Base-by-base conservation (phyloP, 345 rosid genomes). In the Rubroshorea leprosula region DNA sequence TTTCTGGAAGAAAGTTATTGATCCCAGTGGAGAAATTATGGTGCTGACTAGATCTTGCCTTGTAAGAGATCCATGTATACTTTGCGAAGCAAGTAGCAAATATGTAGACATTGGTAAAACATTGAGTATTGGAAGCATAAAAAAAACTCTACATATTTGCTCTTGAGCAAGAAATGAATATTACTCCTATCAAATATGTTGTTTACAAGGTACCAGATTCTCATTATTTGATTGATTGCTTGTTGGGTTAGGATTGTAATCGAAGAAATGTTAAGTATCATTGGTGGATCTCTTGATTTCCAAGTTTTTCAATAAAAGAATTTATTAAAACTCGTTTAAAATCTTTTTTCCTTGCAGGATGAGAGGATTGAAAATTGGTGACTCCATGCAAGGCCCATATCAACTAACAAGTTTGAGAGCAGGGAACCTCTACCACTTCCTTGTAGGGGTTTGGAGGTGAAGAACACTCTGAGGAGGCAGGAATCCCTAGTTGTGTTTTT, bases 11-110 rank as follows among this genome's bases (percentile, higher is more conserved):
- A 70, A 58, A 62, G 70, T 68, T 46, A 0, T 72, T 41, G 90
- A 91, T 56, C 76, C 86, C 13, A 84, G 87, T 51, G 89, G 96
- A 61, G 98, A 86, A 73, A 82, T 91, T 58, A 77, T 86, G 83
- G 85, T 78, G 49, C 67, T 88, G 70, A 59, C 63, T 24, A 74
- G 47, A 64, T 84, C 76, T 66, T 86, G 96, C 51, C 98, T 93
- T 0, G 95, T 91, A 73, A 84, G 95, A 75, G 54, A 25, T 23
- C 23, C 4, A 5, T 9, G 23, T 1, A 22, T 49, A 18, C 14
- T 15, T 19, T 55, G 0, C 35, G 16, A 12, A 17, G 48, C 21
- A 13, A 11, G 6, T 55, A 19, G 15, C 18, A 9, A 35, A 18
- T 21, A 29, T 18, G 9, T 41, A 41, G 45, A 41, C 45, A 2